phyloP scores from a whole-genome alignment of 495 filamentous ascomycete genomes.

The Talaromyces adpressus region DNA sequence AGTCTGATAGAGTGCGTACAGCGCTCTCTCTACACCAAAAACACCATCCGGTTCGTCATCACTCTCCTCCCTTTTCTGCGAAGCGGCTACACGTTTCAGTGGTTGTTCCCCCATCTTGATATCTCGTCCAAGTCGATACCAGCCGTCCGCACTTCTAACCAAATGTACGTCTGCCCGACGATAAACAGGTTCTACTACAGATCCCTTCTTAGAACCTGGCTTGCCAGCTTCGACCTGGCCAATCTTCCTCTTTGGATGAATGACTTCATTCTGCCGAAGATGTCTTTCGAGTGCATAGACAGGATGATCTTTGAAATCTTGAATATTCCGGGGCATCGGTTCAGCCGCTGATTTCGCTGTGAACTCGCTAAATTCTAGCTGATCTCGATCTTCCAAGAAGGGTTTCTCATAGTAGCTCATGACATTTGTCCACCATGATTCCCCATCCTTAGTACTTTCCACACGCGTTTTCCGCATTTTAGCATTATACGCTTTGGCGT shows the following conservation, averaged over 20 bases:
- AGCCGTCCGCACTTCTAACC: slow-evolving; percentile 70
- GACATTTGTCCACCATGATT: slow-evolving; percentile 63
- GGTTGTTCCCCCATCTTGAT: slow-evolving; percentile 69
- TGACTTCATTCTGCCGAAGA: slow-evolving; percentile 73
- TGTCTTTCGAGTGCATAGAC: slow-evolving; percentile 84
- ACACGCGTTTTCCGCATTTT: slow-evolving; percentile 76
- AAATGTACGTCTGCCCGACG: slow-evolving; percentile 71
- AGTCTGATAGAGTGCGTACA: slow-evolving; percentile 76
- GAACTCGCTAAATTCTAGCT: slow-evolving; percentile 74
- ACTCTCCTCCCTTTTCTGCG: slow-evolving; percentile 24
- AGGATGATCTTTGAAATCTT: slow-evolving; percentile 91
- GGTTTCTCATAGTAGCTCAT: slow-evolving; percentile 54
- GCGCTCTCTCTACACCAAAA: slow-evolving; percentile 33
- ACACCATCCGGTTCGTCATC: slow-evolving; percentile 36
- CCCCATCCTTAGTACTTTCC: slow-evolving; percentile 58
- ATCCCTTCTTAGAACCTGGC: slow-evolving; percentile 43
- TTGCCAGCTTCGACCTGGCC: slow-evolving; percentile 73
- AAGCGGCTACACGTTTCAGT: slow-evolving; percentile 56
- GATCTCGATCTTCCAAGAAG: slow-evolving; percentile 58
- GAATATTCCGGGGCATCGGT: slow-evolving; percentile 82
- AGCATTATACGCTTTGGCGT: slow-evolving; percentile 74
- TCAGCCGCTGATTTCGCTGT: slow-evolving; percentile 62
- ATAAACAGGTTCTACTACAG: slow-evolving; percentile 60
- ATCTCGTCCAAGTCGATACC: slow-evolving; percentile 79
- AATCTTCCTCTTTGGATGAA: slow-evolving; percentile 61